Evolutionary conservation across 495 filamentous ascomycete species (phyloP).

Genomic region (Penicillium atrosanguineum): DNA sequence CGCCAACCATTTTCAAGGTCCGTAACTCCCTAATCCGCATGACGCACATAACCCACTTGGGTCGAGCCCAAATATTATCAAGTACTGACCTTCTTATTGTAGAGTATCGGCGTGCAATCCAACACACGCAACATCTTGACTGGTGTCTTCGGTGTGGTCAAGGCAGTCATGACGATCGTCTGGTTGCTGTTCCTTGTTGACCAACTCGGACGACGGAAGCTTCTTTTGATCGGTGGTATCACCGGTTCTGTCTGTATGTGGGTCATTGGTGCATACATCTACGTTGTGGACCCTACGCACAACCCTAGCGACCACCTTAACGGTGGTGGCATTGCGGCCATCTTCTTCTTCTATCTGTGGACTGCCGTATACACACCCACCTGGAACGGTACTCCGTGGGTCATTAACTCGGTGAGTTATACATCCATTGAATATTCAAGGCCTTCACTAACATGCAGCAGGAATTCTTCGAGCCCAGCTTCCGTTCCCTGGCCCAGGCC

Average conservation of each 20-base stretch:
- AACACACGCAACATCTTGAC: slow-evolving; percentile 43
- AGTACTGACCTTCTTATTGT: neutral
- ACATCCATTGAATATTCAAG: neutral
- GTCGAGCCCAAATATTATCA: neutral
- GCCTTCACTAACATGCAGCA: slow-evolving; percentile 14
- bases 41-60: neutral
- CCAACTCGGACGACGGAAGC: slow-evolving; percentile 63
- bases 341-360: slow-evolving; percentile 79
- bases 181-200: slow-evolving; percentile 72
- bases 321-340: slow-evolving; percentile 60
- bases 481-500: slow-evolving; percentile 65
- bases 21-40: neutral
- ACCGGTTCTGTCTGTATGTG: slow-evolving; percentile 69
- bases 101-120: slow-evolving; percentile 48
- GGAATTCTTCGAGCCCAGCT: slow-evolving; percentile 62
- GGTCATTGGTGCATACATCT: slow-evolving; percentile 67
- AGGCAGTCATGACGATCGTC: slow-evolving; percentile 55
- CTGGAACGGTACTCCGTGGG: slow-evolving; percentile 71
- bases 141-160: slow-evolving; percentile 51
- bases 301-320: slow-evolving; percentile 40
- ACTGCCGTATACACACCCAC: slow-evolving; percentile 70
- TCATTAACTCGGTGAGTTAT: slow-evolving; percentile 14
- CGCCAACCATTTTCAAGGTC: slow-evolving; percentile 55
- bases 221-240: slow-evolving; percentile 67
- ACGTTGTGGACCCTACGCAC: slow-evolving; percentile 53